Base-by-base conservation (phyloP, 2,329 filamentous ascomycete genomes). In the Myriosclerotinia scirpicola region DNA sequence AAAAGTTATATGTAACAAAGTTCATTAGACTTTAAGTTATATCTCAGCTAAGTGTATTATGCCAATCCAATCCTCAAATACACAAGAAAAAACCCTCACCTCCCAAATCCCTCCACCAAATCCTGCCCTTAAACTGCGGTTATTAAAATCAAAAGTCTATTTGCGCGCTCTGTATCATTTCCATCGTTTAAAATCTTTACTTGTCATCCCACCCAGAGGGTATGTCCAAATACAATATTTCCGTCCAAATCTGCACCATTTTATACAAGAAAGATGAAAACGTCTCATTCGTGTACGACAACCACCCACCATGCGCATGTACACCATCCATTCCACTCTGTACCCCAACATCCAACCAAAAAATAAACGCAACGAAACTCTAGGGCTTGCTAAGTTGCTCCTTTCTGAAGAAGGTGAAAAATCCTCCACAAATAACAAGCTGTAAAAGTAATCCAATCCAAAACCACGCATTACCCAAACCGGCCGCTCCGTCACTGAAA, bases 401-500 rank as follows among this genome's bases (percentile, higher is more conserved):
- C 77, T 84, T 85, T 67, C 84, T 77, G 77, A 85, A 86, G 76
- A 82, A 86, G 69, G 78, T 79, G 71, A 84, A 81, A 74, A 81
- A 87, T 58, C 84, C 83, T 75, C 84, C 78, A 69, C 83, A 88
- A 68, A 90, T 82, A 30, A 81, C 76, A 63, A 88, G 74, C 74
- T 90, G 87, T 65, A 84, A 79, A 9, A 81, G 67, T 46, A 90
- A 73, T 60, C 82, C 84, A 67, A 88, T 78, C 87, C 87, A 69
- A 42, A 69, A 69, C 44, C 55, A 63, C 3, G 54, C 59, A 20
- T 50, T 55, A 8, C 60, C 58, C 44, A 69, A 52, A 20, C 65
- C 65, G 14, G 30, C 36, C 1, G 46, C 30, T n/a, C 65, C 65
- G 9, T 61, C 30, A n/a, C 65, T 54, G n/a, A 69, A 59, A 65